Percentiles rank a stretch among this genome's conserved stretches.
These are phyloP conservation scores for Lentithecium fluviatile DNA, from an alignment of 495 filamentous ascomycete species.

Conservation along the genomic window DNA sequence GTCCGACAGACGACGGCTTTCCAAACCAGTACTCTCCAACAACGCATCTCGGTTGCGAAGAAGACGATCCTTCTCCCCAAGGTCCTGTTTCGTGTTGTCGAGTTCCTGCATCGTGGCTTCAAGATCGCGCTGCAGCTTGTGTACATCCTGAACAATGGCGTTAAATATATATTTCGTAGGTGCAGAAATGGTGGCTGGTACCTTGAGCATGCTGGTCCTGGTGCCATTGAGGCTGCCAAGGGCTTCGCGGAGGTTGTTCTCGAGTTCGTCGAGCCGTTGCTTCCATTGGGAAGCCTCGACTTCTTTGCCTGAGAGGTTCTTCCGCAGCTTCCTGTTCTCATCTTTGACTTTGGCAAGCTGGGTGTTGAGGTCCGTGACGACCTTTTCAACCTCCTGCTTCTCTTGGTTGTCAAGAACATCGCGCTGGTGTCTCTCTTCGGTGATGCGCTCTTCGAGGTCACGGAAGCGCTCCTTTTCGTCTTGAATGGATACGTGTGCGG, in stretches of 20 bases:
- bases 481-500: constrained; percentile 65
- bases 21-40: constrained; percentile 85
- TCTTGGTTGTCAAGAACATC: constrained; percentile 82
- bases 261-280: constrained; percentile 82
- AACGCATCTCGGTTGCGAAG: constrained; percentile 88
- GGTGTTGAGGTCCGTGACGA: constrained; percentile 80
- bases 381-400: constrained; percentile 79
- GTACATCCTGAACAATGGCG: constrained; percentile 62
- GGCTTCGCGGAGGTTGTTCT: constrained; percentile 80
- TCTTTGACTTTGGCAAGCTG: constrained; percentile 81
- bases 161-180: constrained; percentile 31
- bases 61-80: constrained; percentile 83
- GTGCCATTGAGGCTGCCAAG: constrained; percentile 83
- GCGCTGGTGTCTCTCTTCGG: constrained; percentile 77
- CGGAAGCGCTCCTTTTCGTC: constrained; percentile 77
- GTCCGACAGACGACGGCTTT: constrained; percentile 79
- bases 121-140: constrained; percentile 82
- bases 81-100: constrained; percentile 67
- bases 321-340: constrained; percentile 75
- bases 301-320: constrained; percentile 77
- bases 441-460: constrained; percentile 75
- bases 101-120: constrained; percentile 79
- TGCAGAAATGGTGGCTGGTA: constrained; percentile 38
- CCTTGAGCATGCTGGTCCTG: constrained; percentile 78
- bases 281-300: constrained; percentile 87